A percentile compares a stretch with the other conserved stretches of the same genome.
These are phyloP conservation scores for Protomyces arabidopsidicola DNA, from an alignment of 1,139 yeast species.

Conservation along the genomic window DNA sequence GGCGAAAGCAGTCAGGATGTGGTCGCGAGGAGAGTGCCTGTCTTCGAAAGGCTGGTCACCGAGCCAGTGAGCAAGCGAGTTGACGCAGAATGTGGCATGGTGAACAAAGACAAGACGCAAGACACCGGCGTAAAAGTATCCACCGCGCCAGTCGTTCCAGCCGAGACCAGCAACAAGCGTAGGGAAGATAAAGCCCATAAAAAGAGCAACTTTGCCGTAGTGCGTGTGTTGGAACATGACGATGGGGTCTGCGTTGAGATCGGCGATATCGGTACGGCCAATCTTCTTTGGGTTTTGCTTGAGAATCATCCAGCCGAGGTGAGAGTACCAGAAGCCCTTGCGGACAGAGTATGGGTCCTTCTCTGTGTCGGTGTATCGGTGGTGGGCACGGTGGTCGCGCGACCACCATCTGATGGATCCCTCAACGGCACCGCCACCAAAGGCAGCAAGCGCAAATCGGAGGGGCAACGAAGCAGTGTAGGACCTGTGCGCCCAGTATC, in stretches of 20 bases:
- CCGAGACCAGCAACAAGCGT: conserved; percentile 66
- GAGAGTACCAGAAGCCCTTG: conserved; percentile 91
- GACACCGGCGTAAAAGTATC: conserved; percentile 85
- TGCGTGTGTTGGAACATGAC: conserved; percentile 92
- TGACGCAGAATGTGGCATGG: conserved; percentile 98
- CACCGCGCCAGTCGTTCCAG: conserved; percentile 92
- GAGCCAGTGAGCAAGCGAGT: conserved; percentile 97
- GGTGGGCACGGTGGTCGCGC: conserved; percentile 94
- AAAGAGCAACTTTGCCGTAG: conserved; percentile 63
- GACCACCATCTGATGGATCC: conserved; percentile 99
- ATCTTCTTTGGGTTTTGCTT: conserved; percentile 90
- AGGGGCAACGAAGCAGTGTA: conserved; percentile 72
- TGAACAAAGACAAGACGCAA: conserved; percentile 78
- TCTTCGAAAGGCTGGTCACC: conserved; percentile 95
- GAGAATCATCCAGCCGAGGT: conserved; percentile 95
- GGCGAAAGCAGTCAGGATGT: conserved; percentile 84
- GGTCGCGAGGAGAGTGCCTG: conserved; percentile 96
- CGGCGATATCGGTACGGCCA: conserved; percentile 95
- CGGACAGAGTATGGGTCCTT: conserved; percentile 98
- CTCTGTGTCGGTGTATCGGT: conserved; percentile 91
- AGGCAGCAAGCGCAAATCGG: conserved; percentile 66
- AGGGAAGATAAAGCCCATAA: conserved; percentile 70
- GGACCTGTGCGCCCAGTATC: conserved; percentile 84
- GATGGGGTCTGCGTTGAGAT: conserved; percentile 82
- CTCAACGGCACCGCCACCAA: conserved; percentile 93